Percentiles rank a stretch among this genome's conserved stretches.
Conservation (phyloP, 345 rosid genomes). For the Geranium rotundifolium region DNA sequence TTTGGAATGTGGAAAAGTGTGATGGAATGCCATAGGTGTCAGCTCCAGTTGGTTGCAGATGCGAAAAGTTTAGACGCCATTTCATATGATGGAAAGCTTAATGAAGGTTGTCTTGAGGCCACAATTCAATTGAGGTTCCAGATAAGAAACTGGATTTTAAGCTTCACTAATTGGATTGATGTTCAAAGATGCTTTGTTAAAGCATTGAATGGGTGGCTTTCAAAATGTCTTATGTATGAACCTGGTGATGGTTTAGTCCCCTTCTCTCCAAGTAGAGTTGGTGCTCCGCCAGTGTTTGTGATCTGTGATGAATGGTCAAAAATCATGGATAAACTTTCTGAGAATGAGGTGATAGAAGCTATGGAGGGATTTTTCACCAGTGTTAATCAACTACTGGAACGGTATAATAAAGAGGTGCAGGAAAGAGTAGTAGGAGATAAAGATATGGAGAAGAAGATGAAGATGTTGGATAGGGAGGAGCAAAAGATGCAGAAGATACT, state of each 20-base stretch:
- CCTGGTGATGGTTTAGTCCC: conserved; percentile 6
- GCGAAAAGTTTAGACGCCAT: conserved; percentile 32
- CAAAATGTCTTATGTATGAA: conserved; percentile 13
- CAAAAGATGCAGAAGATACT: conserved; percentile 27
- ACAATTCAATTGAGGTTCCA: conserved; percentile 5
- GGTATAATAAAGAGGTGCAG: conserved; percentile 17
- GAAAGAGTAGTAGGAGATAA: conserved; percentile 27
- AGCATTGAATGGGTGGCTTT: conserved; percentile 17
- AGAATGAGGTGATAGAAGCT: conserved; percentile 29
- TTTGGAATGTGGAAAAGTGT: conserved; percentile 55
- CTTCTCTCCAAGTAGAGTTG: conserved; percentile 5
- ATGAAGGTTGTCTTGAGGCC: conserved; percentile 29
- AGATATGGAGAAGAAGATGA: conserved; percentile 30
- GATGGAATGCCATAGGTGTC: conserved; percentile 48
- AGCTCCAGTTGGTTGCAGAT: conserved; percentile 25
- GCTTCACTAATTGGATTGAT: conserved; percentile 9
- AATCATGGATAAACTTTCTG: conserved; percentile 25
- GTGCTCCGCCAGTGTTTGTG: conserved; percentile 24
- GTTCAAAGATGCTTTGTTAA: conserved; percentile 2
- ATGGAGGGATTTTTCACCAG: conserved; percentile 15
- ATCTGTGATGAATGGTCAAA: conserved; percentile 39
- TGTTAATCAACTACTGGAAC: conserved; percentile 21
- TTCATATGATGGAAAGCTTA: conserved; percentile 19
- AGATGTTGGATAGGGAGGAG: conserved; percentile 29
- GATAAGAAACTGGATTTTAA: conserved; percentile 5